Percentiles rank a stretch among this genome's conserved stretches.
These are phyloP conservation scores for Aspergillus incahuasiensis DNA, from an alignment of 495 filamentous ascomycete species.

Conservation along the genomic window DNA sequence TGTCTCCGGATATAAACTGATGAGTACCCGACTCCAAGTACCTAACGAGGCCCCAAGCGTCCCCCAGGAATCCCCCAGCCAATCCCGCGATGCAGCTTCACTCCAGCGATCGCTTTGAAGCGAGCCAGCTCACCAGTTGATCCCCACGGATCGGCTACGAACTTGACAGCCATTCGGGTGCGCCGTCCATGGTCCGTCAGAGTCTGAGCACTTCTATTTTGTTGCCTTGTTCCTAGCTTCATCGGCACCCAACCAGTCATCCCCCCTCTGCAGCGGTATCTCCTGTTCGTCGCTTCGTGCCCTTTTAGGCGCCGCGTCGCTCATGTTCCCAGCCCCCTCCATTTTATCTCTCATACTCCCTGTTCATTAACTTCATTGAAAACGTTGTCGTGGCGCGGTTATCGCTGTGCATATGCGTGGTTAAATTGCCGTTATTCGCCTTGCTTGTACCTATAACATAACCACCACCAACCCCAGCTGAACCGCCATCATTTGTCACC, in stretches of 20 bases:
- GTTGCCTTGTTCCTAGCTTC: conserved; percentile 25
- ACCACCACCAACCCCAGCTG: conserved; percentile 10
- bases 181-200: conserved; percentile 2
- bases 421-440: conserved; percentile 6
- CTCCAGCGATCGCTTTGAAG: conserved; percentile 18
- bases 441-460: conserved; percentile 6
- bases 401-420: conserved; percentile 8
- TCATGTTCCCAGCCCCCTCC: conserved; percentile 14
- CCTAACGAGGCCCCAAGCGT: conserved; percentile 3
- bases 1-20: background rate
- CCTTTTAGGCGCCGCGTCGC: conserved; percentile 18
- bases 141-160: conserved; percentile 24
- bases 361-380: background rate
- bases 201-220: conserved; percentile 18
- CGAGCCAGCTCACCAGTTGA: conserved; percentile 20
- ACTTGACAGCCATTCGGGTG: conserved; percentile 16
- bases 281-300: conserved; percentile 24
- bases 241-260: conserved; percentile 30
- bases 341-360: background rate
- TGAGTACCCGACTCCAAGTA: conserved; percentile 6
- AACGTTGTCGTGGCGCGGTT: conserved; percentile 17
- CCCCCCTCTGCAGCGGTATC: background rate
- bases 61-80: conserved; percentile 9
- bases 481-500: background rate
- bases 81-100: conserved; percentile 8